Conservation (phyloP, 169 alveolate genomes). For the Hepatocystis sp. region DNA sequence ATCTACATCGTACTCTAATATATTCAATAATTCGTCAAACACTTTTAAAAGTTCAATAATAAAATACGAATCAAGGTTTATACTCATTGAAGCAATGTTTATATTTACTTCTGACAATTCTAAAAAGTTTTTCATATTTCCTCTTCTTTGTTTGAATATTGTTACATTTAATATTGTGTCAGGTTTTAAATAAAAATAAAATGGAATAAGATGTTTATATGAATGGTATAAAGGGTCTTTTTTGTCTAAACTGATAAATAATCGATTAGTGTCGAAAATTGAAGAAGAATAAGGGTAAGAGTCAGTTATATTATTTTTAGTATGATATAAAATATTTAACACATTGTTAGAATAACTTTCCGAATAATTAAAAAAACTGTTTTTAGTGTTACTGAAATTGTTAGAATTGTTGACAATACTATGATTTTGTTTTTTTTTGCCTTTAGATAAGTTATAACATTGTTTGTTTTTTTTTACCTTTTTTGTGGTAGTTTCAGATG, state of each 20-base stretch:
- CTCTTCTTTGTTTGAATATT: constrained; percentile 54
- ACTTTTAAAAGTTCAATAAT: constrained; percentile 66
- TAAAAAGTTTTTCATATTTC: constrained; percentile 71
- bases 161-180: constrained; percentile 31
- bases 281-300: constrained; percentile 18
- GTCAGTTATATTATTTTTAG: constrained; percentile 6
- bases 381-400: too few relatives aligned
- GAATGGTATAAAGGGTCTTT: constrained; percentile 60
- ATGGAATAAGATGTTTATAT: constrained; percentile 36
- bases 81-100: constrained; percentile 53
- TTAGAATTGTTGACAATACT: too few relatives aligned
- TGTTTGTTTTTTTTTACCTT: too few relatives aligned
- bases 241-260: constrained; percentile 28
- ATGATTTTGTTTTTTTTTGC: too few relatives aligned
- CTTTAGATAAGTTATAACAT: too few relatives aligned
- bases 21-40: constrained; percentile 60
- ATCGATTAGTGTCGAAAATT: constrained; percentile 18
- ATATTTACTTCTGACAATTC: constrained; percentile 61
- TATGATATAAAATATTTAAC: constrained; percentile 5
- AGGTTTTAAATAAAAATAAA: constrained; percentile 36
- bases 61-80: constrained; percentile 74
- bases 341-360: constrained; percentile 19
- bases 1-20: constrained; percentile 55
- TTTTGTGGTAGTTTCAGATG: too few relatives aligned
- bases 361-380: constrained; percentile 28